Base-by-base conservation (phyloP, 352 stramenopile species). In the Globisporangium polare region DNA sequence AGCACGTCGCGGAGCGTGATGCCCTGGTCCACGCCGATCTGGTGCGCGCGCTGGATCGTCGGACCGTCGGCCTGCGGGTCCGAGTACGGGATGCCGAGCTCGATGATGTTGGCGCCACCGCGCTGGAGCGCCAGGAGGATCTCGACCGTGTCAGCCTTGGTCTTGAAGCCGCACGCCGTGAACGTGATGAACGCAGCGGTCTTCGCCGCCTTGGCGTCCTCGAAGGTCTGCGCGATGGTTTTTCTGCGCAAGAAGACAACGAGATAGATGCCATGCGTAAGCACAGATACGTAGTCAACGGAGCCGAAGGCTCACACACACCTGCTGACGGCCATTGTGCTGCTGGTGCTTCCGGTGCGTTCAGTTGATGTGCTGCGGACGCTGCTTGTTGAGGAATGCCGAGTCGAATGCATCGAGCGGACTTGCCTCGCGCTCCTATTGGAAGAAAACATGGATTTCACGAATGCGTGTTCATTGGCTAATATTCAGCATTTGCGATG, bases 41-140 rank as follows among this genome's bases (percentile, higher is more conserved):
- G 86, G 63, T 95, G 83, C 12, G 97, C 97, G 46, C 88, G 80
- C 83, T 99, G 97, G 76, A 99, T 99, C 26, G 96, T 99, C 8
- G 97, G 91, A 22, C 97, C 97, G 82, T 99, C 97, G 0, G 97
- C 97, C 79, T 99, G 94, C 29, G 97, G 97, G 76, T 99, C 97
- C 55, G 96, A 99, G 89, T 99, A 99, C 27, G 97, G 97, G 10
- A 99, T 88, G 29, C 97, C 96, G 17, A 99, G 77, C 78, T 95
- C 97, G 60, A 99, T 99, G 53, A 99, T 89, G 60, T 98, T 90
- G 26, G 96, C 91, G 45, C 97, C 97, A 47, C 96, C 97, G 53
- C 94, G 89, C 81, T 99, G 85, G 67, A 99, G 92, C 26, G 89
- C 96, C 35, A 99, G 77, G 33, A 99, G 72, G 53, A 99, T 95